These are phyloP conservation scores for Malassezia japonica DNA, from an alignment of 1,284 basidiomycete species.

Conservation along the genomic window DNA sequence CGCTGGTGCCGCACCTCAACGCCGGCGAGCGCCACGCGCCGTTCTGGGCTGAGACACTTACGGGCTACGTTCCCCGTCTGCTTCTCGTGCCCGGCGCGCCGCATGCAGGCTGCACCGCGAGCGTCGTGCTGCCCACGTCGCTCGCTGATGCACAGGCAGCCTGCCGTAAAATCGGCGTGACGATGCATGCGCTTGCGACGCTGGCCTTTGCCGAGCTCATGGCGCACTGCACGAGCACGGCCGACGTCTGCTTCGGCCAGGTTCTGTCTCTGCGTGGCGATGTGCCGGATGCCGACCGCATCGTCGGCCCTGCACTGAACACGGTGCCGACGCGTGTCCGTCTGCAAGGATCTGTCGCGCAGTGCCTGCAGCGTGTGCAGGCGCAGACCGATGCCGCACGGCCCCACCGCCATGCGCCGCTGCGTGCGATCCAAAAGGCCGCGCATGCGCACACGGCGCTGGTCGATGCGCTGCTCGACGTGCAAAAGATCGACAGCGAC, in stretches of 20 bases:
- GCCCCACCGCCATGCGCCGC: slow-evolving; percentile 29
- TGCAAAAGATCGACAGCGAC: slow-evolving; percentile 21
- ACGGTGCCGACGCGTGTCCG: slow-evolving; percentile 32
- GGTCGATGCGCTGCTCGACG: slow-evolving; percentile 40
- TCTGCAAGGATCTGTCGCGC: slow-evolving; percentile 3
- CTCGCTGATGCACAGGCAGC: slow-evolving; percentile 9
- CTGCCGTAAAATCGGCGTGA: slow-evolving; percentile 21
- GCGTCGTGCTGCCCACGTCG: neutral
- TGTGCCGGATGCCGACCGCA: slow-evolving; percentile 24
- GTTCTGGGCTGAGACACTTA: slow-evolving; percentile 23
- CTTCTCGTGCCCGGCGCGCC: slow-evolving; percentile 1
- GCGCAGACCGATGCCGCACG: slow-evolving; percentile 25
- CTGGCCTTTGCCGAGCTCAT: slow-evolving; percentile 34
- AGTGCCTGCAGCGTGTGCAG: slow-evolving; percentile 22
- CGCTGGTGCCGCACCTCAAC: slow-evolving; percentile 27
- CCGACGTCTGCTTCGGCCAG: slow-evolving; percentile 40
- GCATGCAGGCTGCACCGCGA: slow-evolving; percentile 3
- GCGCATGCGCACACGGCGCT: slow-evolving; percentile 16
- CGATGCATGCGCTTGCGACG: slow-evolving; percentile 31
- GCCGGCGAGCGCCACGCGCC: slow-evolving; percentile 21
- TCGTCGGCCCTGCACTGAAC: slow-evolving; percentile 40
- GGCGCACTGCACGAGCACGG: slow-evolving; percentile 17
- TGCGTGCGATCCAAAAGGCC: slow-evolving; percentile 24
- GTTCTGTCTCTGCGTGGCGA: slow-evolving; percentile 32
- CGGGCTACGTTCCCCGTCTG: slow-evolving; percentile 16